Evolutionary conservation across 306 rosid species (phyloP).

Genomic region (Sophora flavescens): DNA sequence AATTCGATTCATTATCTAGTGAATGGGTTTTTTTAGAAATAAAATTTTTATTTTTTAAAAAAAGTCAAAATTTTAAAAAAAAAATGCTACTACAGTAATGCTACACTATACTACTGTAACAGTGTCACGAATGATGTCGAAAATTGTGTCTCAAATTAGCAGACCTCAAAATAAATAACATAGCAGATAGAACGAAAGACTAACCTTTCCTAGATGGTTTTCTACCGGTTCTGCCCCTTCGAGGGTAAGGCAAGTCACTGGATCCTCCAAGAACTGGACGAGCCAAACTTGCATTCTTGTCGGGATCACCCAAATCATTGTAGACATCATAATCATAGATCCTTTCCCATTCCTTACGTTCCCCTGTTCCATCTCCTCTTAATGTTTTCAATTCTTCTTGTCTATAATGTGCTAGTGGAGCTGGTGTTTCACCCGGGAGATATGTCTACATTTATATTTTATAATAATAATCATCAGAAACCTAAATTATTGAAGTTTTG

Average conservation of each 20-base stretch:
- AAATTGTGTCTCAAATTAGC: too few relatives aligned
- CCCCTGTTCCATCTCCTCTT: constrained; percentile 77
- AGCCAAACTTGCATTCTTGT: constrained; percentile 45
- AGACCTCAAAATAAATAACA: neutral
- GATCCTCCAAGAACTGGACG: constrained; percentile 85
- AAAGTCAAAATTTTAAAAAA: too few relatives aligned
- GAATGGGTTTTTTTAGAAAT: too few relatives aligned
- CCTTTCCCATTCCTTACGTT: constrained; percentile 77
- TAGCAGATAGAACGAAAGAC: neutral
- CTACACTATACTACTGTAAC: too few relatives aligned
- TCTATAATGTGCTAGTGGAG: constrained; percentile 57
- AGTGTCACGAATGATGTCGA: too few relatives aligned
- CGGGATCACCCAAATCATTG: constrained; percentile 76
- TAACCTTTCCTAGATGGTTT: constrained; percentile 60
- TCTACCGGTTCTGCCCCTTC: constrained; percentile 86
- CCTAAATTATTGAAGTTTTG: neutral
- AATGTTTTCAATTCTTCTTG: constrained; percentile 60
- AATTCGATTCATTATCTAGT: too few relatives aligned
- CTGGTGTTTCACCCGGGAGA: constrained; percentile 78
- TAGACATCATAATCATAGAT: constrained; percentile 81
- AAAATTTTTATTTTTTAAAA: too few relatives aligned
- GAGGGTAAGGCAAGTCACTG: constrained; percentile 70
- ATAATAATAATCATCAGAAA: too few relatives aligned
- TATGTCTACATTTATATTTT: constrained; percentile 58
- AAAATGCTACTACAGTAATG: too few relatives aligned